These are phyloP conservation scores for Candida orba DNA, from an alignment of 805 yeast species.

Conservation along the genomic window DNA sequence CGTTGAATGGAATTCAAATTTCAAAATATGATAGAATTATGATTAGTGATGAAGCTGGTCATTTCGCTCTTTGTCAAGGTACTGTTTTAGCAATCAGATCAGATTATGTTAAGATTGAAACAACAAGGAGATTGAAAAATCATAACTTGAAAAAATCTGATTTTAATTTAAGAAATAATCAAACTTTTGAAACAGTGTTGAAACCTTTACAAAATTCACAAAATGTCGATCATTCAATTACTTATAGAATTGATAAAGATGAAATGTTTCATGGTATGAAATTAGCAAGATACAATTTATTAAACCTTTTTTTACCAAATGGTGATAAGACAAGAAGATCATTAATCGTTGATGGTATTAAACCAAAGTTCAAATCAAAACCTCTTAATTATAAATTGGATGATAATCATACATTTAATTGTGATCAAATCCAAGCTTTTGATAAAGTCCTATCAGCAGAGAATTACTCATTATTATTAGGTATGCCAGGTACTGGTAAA, in stretches of 20 bases:
- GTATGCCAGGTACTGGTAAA: slow-evolving; percentile 99
- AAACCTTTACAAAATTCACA: slow-evolving; percentile 13
- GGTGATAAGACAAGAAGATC: slow-evolving; percentile 29
- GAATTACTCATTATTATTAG: slow-evolving; percentile 77
- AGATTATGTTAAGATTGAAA: slow-evolving; percentile 39
- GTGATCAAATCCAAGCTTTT: slow-evolving; percentile 67
- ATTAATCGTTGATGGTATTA: slow-evolving; percentile 26
- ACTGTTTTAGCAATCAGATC: slow-evolving; percentile 38
- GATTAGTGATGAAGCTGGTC: slow-evolving; percentile 76
- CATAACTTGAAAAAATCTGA: slow-evolving; percentile 26
- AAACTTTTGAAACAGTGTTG: slow-evolving; percentile 45
- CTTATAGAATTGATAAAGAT: slow-evolving; percentile 73
- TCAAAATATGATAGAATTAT: slow-evolving; percentile 54
- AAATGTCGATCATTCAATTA: slow-evolving; percentile 8
- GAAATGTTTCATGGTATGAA: slow-evolving; percentile 70
- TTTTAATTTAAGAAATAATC: slow-evolving; percentile 40
- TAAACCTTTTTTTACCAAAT: slow-evolving; percentile 52
- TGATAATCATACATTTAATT: slow-evolving; percentile 39
- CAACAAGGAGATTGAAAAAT: slow-evolving; percentile 45
- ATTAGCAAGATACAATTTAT: slow-evolving; percentile 65
- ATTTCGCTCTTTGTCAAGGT: slow-evolving; percentile 67
- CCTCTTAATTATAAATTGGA: slow-evolving; percentile 19
- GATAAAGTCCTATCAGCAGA: slow-evolving; percentile 53
- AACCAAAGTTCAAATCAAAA: slow-evolving; percentile 23
- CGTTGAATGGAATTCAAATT: slow-evolving; percentile 39